These are phyloP conservation scores for Suillus tomentosus DNA, from an alignment of 768 basidiomycete species.

Conservation along the genomic window DNA sequence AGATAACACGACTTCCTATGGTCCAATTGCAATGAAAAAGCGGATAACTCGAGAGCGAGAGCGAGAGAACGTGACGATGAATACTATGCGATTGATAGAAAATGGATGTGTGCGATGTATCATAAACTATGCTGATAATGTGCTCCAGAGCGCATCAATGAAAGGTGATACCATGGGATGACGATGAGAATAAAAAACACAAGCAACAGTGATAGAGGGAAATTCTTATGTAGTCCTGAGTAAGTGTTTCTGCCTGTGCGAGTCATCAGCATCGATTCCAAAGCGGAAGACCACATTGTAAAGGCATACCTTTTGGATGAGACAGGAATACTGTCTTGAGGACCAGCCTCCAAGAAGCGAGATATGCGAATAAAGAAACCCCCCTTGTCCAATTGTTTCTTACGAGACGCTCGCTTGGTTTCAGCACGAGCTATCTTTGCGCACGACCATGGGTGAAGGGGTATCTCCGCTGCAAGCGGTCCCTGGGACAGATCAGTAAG, in stretches of 20 bases:
- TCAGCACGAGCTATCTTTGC: constrained; percentile 33
- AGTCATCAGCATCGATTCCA: not conserved
- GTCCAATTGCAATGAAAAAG: constrained; percentile 2
- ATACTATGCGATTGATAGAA: not conserved
- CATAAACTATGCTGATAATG: not conserved
- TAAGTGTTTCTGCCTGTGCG: not conserved
- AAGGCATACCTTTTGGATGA: not conserved
- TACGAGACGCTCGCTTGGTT: constrained; percentile 29
- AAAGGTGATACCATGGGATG: not conserved
- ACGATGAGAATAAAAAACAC: not conserved
- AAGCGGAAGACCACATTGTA: too few species aligned
- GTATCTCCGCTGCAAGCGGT: not conserved
- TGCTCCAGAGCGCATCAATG: constrained; percentile 3
- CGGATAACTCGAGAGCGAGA: not conserved
- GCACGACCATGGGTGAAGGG: constrained; percentile 29
- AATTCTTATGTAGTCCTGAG: not conserved
- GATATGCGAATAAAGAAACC: not conserved
- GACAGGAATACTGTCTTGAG: not conserved
- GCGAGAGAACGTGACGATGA: constrained; percentile 1
- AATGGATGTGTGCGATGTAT: not conserved
- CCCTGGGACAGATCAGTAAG: not conserved
- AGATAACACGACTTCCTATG: not conserved
- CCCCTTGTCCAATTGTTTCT: constrained; percentile 10
- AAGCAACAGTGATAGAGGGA: not conserved
- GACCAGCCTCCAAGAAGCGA: not conserved